phyloP scores from a whole-genome alignment of 106 monocot species.

The Gastrodia elata region DNA sequence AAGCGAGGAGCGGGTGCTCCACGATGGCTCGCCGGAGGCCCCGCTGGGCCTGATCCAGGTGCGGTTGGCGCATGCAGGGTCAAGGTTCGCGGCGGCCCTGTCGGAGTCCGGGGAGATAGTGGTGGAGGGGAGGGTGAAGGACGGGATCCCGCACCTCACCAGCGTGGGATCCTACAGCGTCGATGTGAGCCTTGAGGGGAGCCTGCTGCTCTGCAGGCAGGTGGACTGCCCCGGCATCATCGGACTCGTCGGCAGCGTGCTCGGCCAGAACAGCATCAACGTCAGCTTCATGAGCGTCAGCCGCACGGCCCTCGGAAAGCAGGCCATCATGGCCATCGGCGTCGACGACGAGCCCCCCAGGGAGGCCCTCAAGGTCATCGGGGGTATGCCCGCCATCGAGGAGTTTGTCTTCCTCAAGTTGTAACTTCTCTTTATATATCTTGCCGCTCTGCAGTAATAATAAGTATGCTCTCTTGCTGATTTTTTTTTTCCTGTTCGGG shows the following conservation, averaged over 20 bases:
- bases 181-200: slow-evolving; percentile 75
- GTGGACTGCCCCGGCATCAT: slow-evolving; percentile 59
- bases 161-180: slow-evolving; percentile 57
- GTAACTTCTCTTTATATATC: slow-evolving; percentile 11
- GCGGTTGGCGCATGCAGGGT: slow-evolving; percentile 47
- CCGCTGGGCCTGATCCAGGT: slow-evolving; percentile 74
- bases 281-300: slow-evolving; percentile 79
- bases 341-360: slow-evolving; percentile 53
- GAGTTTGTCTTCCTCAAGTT: slow-evolving; percentile 62
- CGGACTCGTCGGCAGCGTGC: slow-evolving; percentile 34
- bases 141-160: slow-evolving; percentile 58
- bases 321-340: slow-evolving; percentile 62
- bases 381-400: slow-evolving; percentile 31
- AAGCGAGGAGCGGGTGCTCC: slow-evolving; percentile 52
- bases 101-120: slow-evolving; percentile 51
- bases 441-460: too few species aligned
- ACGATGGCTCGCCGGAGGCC: slow-evolving; percentile 37
- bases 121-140: slow-evolving; percentile 74
- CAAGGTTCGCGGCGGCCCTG: slow-evolving; percentile 68
- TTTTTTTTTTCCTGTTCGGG: too few species aligned
- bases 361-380: slow-evolving; percentile 41
- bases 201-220: slow-evolving; percentile 51
- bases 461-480: too few species aligned
- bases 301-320: slow-evolving; percentile 20
- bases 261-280: slow-evolving; percentile 39